A percentile compares a stretch with the other conserved stretches of the same genome.
Conservation (phyloP, 192 early-diverging fungal species). For the Backusella morwellensis region DNA sequence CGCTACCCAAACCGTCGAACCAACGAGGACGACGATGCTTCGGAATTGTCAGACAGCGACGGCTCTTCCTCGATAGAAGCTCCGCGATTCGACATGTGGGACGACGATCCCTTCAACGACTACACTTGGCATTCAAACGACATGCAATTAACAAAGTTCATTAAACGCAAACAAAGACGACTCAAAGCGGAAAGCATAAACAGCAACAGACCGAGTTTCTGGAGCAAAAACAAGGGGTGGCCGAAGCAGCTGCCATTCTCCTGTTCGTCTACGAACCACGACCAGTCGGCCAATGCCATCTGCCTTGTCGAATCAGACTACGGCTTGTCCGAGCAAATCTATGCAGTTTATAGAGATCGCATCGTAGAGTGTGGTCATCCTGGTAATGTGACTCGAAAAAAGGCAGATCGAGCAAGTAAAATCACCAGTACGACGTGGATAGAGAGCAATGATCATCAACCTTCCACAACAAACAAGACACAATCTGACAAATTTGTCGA, state of each 20-base stretch:
- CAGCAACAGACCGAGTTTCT: conserved; percentile 20
- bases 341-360: conserved; percentile 25
- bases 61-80: conserved; percentile 13
- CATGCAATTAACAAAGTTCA: conserved; percentile 30
- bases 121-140: conserved; percentile 39
- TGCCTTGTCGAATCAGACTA: conserved; percentile 16
- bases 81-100: conserved; percentile 35
- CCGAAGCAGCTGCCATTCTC: conserved; percentile 23
- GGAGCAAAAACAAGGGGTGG: conserved; percentile 23
- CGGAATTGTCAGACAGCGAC: conserved; percentile 15
- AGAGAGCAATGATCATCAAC: neutral
- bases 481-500: conserved; percentile 11
- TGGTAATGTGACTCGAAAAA: neutral
- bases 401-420: neutral
- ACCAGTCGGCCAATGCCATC: conserved; percentile 24
- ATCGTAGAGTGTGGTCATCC: conserved; percentile 26
- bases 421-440: conserved; percentile 13
- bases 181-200: neutral
- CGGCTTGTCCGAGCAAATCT: conserved; percentile 14
- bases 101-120: conserved; percentile 36
- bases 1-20: conserved; percentile 21
- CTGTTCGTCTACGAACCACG: conserved; percentile 27
- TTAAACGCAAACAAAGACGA: conserved; percentile 11
- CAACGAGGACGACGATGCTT: conserved; percentile 21
- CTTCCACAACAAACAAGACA: neutral